Percentiles rank a stretch among this genome's conserved stretches.
Conservation (phyloP, 2,329 filamentous ascomycete species). For the Arthrobotrys sinensis region DNA sequence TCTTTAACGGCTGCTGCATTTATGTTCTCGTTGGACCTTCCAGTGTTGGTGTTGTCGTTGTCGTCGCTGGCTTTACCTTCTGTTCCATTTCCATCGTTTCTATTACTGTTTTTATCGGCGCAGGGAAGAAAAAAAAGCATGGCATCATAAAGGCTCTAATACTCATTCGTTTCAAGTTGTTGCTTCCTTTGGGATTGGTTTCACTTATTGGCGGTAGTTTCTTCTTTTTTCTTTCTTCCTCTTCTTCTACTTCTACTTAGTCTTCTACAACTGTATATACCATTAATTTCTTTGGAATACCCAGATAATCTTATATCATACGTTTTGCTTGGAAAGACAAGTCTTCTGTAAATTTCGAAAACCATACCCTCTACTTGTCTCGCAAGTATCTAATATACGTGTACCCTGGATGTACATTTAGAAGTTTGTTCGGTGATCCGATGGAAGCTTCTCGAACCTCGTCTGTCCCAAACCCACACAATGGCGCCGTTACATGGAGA, state of each 20-base stretch:
- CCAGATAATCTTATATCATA: too few species aligned
- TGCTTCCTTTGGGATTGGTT: not conserved
- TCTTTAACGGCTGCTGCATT: constrained; percentile 24
- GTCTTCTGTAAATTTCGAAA: not conserved
- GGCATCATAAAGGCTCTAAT: constrained; percentile 26
- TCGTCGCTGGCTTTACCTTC: constrained; percentile 13
- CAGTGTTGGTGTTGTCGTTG: constrained; percentile 23
- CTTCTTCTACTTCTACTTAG: constrained; percentile 1
- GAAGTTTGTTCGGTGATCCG: constrained; percentile 42
- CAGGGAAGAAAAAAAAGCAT: constrained; percentile 21
- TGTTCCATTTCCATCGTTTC: constrained; percentile 11
- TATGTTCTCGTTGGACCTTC: constrained; percentile 3
- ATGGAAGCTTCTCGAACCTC: constrained; percentile 58
- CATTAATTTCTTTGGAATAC: not conserved
- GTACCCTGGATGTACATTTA: not conserved
- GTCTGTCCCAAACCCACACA: constrained; percentile 15
- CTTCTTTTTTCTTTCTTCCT: not conserved
- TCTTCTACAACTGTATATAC: not conserved
- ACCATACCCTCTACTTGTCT: too few species aligned
- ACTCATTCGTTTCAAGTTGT: not conserved
- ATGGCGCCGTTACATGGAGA: not conserved
- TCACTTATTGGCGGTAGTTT: not conserved
- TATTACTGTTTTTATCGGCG: constrained; percentile 23
- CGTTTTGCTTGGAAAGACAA: not conserved
- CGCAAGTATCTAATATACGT: too few species aligned